These are phyloP conservation scores for Nannochloris sp. DNA, from an alignment of 139 green algal genomes.

Conservation along the genomic window DNA sequence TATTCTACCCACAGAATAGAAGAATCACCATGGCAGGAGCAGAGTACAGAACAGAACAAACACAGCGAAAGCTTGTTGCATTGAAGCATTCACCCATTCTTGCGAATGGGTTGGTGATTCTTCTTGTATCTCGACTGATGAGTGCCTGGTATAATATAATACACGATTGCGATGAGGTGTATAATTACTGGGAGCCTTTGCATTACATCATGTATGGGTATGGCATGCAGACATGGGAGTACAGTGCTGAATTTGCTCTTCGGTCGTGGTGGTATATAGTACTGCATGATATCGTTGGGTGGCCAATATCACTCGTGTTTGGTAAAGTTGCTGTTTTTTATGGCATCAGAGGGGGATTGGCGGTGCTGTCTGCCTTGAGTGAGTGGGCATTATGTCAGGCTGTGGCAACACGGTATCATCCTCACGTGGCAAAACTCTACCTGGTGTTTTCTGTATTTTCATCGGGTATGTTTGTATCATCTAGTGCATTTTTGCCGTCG, in stretches of 20 bases:
- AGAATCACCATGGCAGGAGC: too few species aligned
- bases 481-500: constrained; percentile 61
- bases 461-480: constrained; percentile 50
- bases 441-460: constrained; percentile 38
- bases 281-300: constrained; percentile 42
- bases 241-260: constrained; percentile 66
- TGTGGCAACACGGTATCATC: constrained; percentile 6
- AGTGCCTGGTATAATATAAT: constrained; percentile 63
- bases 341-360: constrained; percentile 37
- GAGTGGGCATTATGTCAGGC: constrained; percentile 47
- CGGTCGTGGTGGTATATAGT: constrained; percentile 77
- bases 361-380: constrained; percentile 30
- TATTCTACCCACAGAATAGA: too few species aligned
- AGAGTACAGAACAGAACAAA: too few species aligned
- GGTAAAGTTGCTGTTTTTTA: constrained; percentile 50
- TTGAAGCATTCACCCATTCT: neutral
- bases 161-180: constrained; percentile 87
- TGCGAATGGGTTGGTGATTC: constrained; percentile 14
- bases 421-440: constrained; percentile 14
- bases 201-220: constrained; percentile 70
- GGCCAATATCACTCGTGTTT: constrained; percentile 23
- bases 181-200: constrained; percentile 88
- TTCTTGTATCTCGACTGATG: constrained; percentile 27
- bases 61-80: too few species aligned
- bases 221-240: constrained; percentile 72